Base-by-base conservation (phyloP, 2,329 filamentous ascomycete genomes). In the Trichoderma sp. region DNA sequence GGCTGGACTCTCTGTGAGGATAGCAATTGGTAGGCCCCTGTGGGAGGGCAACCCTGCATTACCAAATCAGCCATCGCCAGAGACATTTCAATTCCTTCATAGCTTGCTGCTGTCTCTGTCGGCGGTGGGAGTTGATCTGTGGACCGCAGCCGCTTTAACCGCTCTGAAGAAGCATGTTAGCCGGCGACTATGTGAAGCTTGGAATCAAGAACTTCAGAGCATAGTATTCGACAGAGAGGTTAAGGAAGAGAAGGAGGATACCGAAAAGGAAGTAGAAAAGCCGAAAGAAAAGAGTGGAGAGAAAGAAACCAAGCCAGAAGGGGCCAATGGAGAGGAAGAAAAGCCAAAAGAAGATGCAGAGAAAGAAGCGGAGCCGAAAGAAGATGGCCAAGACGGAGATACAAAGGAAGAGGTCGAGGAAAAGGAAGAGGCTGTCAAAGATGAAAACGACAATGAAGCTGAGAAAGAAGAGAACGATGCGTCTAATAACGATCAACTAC, bases 41-140 rank as follows among this genome's bases (percentile, higher is more conserved):
- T 98, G 95, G 95, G 94, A 97, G 78, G 93, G 93, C 0, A 84
- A 88, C 47, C 92, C 93, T 0, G 85, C 89, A 30, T 79, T 97
- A 55, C 95, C 95, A 0, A 86, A 90, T 6, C 93, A 96, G 76
- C 94, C 94, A 1, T 95, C 93, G 0, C 90, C 93, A 0, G 85
- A 86, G 23, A 84, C 90, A 0, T 97, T 97, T 78, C 88, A 87
- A 72, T 90, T 97, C 69, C 77, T 98, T 63, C 88, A 89, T 28
- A 85, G 85, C 58, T 78, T 97, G 32, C 88, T 88, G 5, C 82
- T 83, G 61, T 84, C 86, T 6, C 97, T 98, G 93, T 87, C 87
- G 4, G 83, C 86, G 13, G 84, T 87, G 3, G 95, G 95, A 0
- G 84, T 88, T 59, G 95, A 98, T 79, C 80, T 98, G 3, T 98